Conservation (phyloP, 192 early-diverging fungal genomes). For the Gaertneriomyces sp. region DNA sequence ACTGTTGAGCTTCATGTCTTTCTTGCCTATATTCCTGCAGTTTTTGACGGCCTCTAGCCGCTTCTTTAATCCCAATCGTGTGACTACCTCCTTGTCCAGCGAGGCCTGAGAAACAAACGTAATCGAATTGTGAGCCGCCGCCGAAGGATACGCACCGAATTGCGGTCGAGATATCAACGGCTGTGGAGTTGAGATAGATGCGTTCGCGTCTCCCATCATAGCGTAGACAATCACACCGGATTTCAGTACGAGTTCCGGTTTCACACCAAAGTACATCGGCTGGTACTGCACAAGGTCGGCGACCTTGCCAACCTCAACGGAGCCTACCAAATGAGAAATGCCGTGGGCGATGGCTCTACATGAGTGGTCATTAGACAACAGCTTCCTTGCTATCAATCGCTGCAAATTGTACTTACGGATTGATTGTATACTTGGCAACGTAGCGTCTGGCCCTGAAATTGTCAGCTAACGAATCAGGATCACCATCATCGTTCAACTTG, state of each 20-base stretch:
- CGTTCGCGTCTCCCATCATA: conserved; percentile 92
- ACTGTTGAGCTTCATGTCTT: conserved; percentile 84
- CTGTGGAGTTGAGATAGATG: conserved; percentile 91
- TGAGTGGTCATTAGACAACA: neutral
- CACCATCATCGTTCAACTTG: conserved; percentile 19
- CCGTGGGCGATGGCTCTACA: conserved; percentile 84
- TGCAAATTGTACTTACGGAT: conserved; percentile 64
- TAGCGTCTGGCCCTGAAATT: conserved; percentile 89
- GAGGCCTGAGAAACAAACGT: conserved; percentile 82
- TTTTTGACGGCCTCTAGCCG: conserved; percentile 64
- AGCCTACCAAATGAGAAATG: conserved; percentile 81
- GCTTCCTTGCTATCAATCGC: neutral
- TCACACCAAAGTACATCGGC: conserved; percentile 83
- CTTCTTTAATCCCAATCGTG: conserved; percentile 54
- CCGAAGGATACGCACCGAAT: conserved; percentile 70
- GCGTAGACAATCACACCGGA: conserved; percentile 81
- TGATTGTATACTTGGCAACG: conserved; percentile 97
- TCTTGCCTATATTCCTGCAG: conserved; percentile 76
- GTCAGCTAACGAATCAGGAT: conserved; percentile 55
- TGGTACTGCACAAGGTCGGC: conserved; percentile 87
- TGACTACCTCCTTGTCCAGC: conserved; percentile 46
- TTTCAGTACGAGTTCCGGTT: conserved; percentile 83
- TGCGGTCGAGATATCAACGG: conserved; percentile 81
- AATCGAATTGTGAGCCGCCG: conserved; percentile 58
- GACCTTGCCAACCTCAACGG: conserved; percentile 90